Evolutionary conservation across 108 stramenopile species (phyloP).

Genomic region (Heterococcus sp.): DNA sequence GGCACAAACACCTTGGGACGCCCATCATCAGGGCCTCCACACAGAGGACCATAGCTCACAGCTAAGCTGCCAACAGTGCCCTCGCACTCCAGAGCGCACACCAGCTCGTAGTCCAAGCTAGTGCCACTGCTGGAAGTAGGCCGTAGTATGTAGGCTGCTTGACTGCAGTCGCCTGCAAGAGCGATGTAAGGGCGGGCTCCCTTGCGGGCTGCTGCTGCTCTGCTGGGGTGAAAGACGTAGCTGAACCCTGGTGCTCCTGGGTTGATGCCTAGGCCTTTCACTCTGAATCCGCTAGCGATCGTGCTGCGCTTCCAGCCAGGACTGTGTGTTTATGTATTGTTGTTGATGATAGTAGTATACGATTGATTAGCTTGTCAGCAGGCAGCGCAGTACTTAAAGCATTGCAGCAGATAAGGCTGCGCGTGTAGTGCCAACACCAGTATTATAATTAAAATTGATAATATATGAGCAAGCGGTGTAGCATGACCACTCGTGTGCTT

Average conservation of each 20-base stretch:
- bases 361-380: no score
- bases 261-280: slow-evolving; percentile 79
- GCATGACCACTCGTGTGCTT: no score
- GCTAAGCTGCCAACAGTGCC: slow-evolving; percentile 86
- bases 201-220: slow-evolving; percentile 42
- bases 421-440: no score
- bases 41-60: slow-evolving; percentile 79
- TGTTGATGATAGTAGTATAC: no score
- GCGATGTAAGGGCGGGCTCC: slow-evolving; percentile 81
- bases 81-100: slow-evolving; percentile 82
- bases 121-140: slow-evolving; percentile 39
- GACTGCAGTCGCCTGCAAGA: slow-evolving; percentile 89
- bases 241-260: slow-evolving; percentile 91
- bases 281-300: slow-evolving; percentile 83
- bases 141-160: slow-evolving; percentile 85
- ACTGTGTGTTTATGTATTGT: no score
- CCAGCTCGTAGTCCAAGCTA: slow-evolving; percentile 67
- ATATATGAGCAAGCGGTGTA: no score
- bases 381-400: no score
- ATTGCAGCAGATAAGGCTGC: no score
- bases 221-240: slow-evolving; percentile 82
- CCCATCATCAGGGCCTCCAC: slow-evolving; percentile 61
- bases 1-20: slow-evolving; percentile 89
- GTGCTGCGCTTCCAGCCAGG: slow-evolving; percentile 71
- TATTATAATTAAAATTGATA: no score